These are phyloP conservation scores for Eucalyptus urophylla DNA, from an alignment of 345 rosid species.

Conservation along the genomic window DNA sequence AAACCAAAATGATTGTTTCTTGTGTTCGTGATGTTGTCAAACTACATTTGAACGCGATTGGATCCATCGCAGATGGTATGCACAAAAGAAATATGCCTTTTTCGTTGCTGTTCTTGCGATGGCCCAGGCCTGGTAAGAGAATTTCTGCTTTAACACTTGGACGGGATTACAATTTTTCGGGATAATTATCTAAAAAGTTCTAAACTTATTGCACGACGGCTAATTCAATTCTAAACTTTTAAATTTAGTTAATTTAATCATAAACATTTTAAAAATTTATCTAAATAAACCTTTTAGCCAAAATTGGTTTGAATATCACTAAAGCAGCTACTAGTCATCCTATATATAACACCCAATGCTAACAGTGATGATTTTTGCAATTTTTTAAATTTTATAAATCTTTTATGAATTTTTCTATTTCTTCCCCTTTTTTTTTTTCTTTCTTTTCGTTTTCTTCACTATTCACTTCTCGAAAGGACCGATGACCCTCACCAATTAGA, in stretches of 20 bases:
- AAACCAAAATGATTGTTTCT: background rate
- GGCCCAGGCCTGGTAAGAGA: background rate
- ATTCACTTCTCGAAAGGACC: background rate
- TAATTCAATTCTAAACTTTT: background rate
- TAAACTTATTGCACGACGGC: rapidly evolving
- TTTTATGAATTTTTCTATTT: background rate
- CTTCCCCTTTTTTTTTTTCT: rapidly evolving
- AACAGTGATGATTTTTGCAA: rapidly evolving
- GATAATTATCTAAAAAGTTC: rapidly evolving
- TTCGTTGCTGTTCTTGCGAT: background rate
- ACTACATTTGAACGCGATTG: background rate
- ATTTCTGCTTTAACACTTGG: background rate
- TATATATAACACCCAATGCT: rapidly evolving
- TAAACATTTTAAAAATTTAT: background rate
- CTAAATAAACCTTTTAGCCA: background rate
- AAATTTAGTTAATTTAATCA: background rate
- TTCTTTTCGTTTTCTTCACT: background rate
- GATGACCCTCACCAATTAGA: rapidly evolving
- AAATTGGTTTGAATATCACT: background rate
- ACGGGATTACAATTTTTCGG: background rate
- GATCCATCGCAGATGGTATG: background rate
- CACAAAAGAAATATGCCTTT: background rate
- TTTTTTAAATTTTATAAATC: rapidly evolving
- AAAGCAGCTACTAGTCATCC: rapidly evolving
- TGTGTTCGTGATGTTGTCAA: background rate